Evolutionary conservation across 441 rosid genomes (phyloP).

Genomic region (Jatropha multifida): DNA sequence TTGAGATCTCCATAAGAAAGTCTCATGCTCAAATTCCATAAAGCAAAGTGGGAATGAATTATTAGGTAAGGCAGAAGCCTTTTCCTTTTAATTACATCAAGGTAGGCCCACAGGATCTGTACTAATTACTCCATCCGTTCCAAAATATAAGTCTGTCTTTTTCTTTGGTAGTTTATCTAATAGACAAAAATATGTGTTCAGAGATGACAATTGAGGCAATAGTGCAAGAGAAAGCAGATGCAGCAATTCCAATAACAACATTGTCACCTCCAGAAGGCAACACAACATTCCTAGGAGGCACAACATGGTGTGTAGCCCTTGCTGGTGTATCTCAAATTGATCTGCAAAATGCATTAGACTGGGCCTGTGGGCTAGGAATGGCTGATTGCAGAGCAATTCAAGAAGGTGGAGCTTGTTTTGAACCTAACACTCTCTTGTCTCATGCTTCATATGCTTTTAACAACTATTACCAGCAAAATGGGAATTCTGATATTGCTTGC

Average conservation of each 20-base stretch:
- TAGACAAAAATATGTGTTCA: not conserved
- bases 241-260: conserved; percentile 39
- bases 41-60: too few species aligned
- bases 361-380: conserved; percentile 81
- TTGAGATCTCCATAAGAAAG: not conserved
- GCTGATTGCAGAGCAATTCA: conserved; percentile 77
- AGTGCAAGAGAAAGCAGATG: conserved; percentile 49
- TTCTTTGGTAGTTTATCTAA: not conserved
- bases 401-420: conserved; percentile 54
- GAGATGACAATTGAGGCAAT: conserved; percentile 24
- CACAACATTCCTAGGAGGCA: conserved; percentile 73
- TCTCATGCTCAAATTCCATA: too few species aligned
- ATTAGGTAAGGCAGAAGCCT: too few species aligned
- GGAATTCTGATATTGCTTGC: conserved; percentile 85
- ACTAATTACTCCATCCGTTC: too few species aligned
- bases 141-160: too few species aligned
- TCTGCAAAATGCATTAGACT: conserved; percentile 74
- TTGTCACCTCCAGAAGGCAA: conserved; percentile 84
- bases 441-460: conserved; percentile 95
- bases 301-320: conserved; percentile 83
- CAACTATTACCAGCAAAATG: conserved; percentile 80
- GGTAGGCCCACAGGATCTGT: too few species aligned
- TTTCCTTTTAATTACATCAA: too few species aligned
- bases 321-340: conserved; percentile 57
- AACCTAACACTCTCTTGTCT: conserved; percentile 70